phyloP scores from a whole-genome alignment of 495 filamentous ascomycete species.

The Xylaria grammica region DNA sequence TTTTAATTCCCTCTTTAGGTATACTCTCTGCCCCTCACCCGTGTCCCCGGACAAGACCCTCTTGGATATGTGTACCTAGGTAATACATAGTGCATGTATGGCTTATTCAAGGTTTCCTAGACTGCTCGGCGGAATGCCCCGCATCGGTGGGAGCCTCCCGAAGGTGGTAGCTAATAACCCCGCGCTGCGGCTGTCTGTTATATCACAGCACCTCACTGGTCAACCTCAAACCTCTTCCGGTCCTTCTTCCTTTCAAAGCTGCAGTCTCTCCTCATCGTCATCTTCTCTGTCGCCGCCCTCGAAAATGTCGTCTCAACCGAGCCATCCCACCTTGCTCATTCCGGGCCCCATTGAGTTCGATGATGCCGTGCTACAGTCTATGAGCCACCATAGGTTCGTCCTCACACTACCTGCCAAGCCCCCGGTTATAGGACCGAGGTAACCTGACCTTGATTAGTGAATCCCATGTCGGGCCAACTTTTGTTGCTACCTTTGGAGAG shows the following conservation, averaged over 20 bases:
- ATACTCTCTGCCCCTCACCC: conserved; percentile 6
- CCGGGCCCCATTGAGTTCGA: conserved; percentile 98
- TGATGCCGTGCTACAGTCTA: conserved; percentile 92
- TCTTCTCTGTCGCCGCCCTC: conserved; percentile 25
- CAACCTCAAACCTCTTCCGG: conserved; percentile 58
- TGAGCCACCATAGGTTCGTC: conserved; percentile 91
- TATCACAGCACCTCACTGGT: conserved; percentile 78
- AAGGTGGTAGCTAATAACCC: conserved; percentile 56
- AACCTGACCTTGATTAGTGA: conserved; percentile 61
- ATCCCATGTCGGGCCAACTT: conserved; percentile 86
- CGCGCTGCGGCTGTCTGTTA: conserved; percentile 74
- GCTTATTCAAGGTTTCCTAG: conserved; percentile 39
- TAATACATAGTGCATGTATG: conserved; percentile 20
- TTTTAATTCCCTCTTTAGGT: conserved; percentile 16
- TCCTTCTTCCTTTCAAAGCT: conserved; percentile 47
- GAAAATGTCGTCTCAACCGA: conserved; percentile 79
- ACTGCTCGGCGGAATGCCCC: conserved; percentile 49
- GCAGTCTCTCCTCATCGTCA: conserved; percentile 37
- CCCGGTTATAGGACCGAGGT: background rate
- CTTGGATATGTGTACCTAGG: too few species aligned
- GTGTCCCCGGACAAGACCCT: conserved; percentile 5
- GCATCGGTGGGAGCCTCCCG: conserved; percentile 33
- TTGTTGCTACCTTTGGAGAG: conserved; percentile 91
- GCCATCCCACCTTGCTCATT: conserved; percentile 85
- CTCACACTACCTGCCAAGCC: background rate